Evolutionary conservation across 2,329 filamentous ascomycete genomes (phyloP), one percentile per base, ranked within the genome.

Genomic region (Geosmithia putterillii): DNA sequence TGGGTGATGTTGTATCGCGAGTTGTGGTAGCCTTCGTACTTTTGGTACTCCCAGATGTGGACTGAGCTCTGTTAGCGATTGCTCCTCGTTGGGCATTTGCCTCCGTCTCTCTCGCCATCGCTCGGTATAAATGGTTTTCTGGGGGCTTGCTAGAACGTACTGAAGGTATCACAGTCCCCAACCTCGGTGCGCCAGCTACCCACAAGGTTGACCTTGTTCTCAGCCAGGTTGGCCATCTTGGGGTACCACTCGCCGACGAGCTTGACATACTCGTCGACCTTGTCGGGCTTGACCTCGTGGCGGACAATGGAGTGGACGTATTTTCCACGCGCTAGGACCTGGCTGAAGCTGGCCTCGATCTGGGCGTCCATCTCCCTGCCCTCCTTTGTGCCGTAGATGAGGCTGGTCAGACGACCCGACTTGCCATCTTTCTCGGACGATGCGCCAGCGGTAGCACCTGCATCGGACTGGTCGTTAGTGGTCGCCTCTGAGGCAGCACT

Each of bases 41-140:
- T 83, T 65, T 96, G 89, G 64, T 98, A 98, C 64, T 98, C 92
- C 92, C 92, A 98, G 57, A 98, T 98, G 62, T 98, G 92, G 42
- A 98, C 92, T 96, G 54, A 42, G 38, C 41, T 40, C 28, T 17
- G 37, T 21, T 20, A 20, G n/a, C n/a, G n/a, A n/a, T n/a, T n/a
- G n/a, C n/a, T n/a, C n/a, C n/a, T n/a, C n/a, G n/a, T n/a, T n/a
- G n/a, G n/a, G n/a, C n/a, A n/a, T n/a, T n/a, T n/a, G n/a, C n/a
- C n/a, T n/a, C n/a, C n/a, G n/a, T n/a, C n/a, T n/a, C n/a, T n/a
- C n/a, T 8, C 19, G 3, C 32, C 8, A 41, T 21, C 18, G 17
- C 18, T 28, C 32, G 17, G 40, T 42, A 7, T 28, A n/a, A 17
- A 38, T 42, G 14, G 36, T 9, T 28, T 5, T 9, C 18, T 18